Conservation (phyloP, 192 early-diverging fungal genomes). For the Backusella parvicylindrica region DNA sequence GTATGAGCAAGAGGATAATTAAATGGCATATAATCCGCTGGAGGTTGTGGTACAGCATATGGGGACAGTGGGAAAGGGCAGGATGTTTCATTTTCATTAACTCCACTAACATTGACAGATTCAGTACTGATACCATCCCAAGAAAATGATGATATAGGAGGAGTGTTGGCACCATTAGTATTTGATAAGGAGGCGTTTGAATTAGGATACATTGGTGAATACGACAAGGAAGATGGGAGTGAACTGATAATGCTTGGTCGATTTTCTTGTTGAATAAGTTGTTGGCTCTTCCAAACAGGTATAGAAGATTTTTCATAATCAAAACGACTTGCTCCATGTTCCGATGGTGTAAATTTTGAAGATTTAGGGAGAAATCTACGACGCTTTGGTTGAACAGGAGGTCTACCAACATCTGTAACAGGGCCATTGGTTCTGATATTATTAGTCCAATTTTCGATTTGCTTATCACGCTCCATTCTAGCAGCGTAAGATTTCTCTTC, state of each 20-base stretch:
- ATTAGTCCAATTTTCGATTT: slow-evolving; percentile 76
- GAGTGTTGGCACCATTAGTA: neutral
- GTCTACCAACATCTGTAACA: neutral
- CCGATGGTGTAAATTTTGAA: slow-evolving; percentile 34
- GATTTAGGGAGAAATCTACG: slow-evolving; percentile 30
- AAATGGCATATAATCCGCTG: slow-evolving; percentile 46
- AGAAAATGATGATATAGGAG: neutral
- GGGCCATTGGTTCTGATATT: slow-evolving; percentile 56
- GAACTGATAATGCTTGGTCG: neutral
- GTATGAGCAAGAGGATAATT: slow-evolving; percentile 52
- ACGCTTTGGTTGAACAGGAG: neutral
- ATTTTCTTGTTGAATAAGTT: neutral
- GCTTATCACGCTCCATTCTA: slow-evolving; percentile 61
- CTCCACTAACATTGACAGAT: slow-evolving; percentile 25
- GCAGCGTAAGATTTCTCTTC: slow-evolving; percentile 59
- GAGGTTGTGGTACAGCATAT: slow-evolving; percentile 34
- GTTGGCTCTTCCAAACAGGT: slow-evolving; percentile 8
- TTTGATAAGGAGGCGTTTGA: slow-evolving; percentile 4
- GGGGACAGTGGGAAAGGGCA: slow-evolving; percentile 36
- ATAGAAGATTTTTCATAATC: neutral
- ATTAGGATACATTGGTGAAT: neutral
- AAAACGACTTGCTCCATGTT: slow-evolving; percentile 23
- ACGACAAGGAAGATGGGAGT: neutral
- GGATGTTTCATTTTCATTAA: neutral
- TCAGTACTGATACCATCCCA: neutral